Percentiles rank a stretch among this genome's conserved stretches.
phyloP scores from a whole-genome alignment of 495 filamentous ascomycete genomes.

The Tuber indicum region DNA sequence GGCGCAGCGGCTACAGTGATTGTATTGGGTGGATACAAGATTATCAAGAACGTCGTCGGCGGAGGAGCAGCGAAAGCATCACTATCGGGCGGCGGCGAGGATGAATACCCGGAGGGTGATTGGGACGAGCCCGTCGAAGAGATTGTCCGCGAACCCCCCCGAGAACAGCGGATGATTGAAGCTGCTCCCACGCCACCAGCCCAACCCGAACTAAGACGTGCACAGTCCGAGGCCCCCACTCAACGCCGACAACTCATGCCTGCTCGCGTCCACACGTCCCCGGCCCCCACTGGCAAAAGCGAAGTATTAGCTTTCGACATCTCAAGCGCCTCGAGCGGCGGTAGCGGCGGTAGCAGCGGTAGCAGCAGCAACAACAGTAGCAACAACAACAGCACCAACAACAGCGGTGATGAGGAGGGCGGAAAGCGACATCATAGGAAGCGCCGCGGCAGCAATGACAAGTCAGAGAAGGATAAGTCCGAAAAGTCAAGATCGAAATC shows the following conservation, averaged over 20 bases:
- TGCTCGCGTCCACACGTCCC: neutral
- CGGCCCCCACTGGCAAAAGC: neutral
- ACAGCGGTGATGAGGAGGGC: slow-evolving; percentile 12
- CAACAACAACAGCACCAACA: slow-evolving; percentile 6
- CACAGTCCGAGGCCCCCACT: neutral
- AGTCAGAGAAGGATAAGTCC: slow-evolving; percentile 26
- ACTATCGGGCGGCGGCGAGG: slow-evolving; percentile 47
- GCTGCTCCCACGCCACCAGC: neutral
- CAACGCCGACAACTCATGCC: neutral
- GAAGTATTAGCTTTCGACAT: neutral
- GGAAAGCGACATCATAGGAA: slow-evolving; percentile 14
- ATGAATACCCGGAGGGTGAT: slow-evolving; percentile 51
- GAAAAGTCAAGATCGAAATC: slow-evolving; percentile 9
- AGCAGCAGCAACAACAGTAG: slow-evolving; percentile 5
- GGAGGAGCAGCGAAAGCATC: slow-evolving; percentile 35
- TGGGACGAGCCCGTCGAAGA: slow-evolving; percentile 22
- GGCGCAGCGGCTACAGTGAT: slow-evolving; percentile 85
- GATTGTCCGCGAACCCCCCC: neutral
- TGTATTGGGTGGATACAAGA: slow-evolving; percentile 93
- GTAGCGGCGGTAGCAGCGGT: neutral
- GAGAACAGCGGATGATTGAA: neutral
- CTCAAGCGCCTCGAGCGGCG: neutral
- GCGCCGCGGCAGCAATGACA: slow-evolving; percentile 19
- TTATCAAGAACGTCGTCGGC: slow-evolving; percentile 72
- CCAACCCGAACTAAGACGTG: neutral